Evolutionary conservation across 805 yeast genomes (phyloP).

Genomic region (Metschnikowia gelsemii): DNA sequence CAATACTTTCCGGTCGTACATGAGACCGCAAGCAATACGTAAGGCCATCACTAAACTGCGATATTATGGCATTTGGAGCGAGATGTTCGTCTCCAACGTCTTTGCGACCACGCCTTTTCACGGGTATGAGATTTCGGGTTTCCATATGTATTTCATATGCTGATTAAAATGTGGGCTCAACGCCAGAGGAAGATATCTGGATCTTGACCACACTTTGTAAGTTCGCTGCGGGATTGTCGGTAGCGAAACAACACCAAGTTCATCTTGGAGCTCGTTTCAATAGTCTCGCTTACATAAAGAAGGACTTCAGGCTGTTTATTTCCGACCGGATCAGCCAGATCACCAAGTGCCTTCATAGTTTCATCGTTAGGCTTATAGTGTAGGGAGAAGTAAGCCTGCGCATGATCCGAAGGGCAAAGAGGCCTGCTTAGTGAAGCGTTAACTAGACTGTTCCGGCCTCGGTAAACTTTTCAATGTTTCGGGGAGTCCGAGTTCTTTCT

Average conservation of each 20-base stretch:
- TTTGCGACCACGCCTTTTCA: not conserved
- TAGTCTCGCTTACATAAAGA: conserved; percentile 36
- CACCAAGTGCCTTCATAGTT: no score
- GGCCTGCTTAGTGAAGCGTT: not conserved
- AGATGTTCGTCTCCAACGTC: not conserved
- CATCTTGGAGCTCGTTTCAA: conserved; percentile 23
- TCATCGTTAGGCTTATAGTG: conserved; percentile 1
- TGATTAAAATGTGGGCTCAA: not conserved
- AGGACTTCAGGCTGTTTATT: conserved; percentile 12
- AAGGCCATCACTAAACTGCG: conserved; percentile 13
- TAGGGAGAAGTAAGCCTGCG: conserved; percentile 24
- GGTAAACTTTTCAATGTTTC: no score
- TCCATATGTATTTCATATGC: conserved; percentile 11
- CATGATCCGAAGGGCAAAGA: not conserved
- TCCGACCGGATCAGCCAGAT: conserved; percentile 20
- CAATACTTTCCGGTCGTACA: not conserved
- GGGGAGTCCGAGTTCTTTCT: no score
- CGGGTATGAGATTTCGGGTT: conserved; percentile 9
- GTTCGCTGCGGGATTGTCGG: conserved; percentile 19
- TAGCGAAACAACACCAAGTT: conserved; percentile 27
- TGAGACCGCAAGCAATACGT: conserved; percentile 12
- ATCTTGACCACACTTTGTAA: conserved; percentile 7
- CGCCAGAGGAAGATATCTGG: conserved; percentile 7
- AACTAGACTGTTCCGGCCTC: conserved; percentile 6
- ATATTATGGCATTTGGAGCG: conserved; percentile 14